A percentile compares a stretch with the other conserved stretches of the same genome.
Conservation (phyloP, 768 basidiomycete genomes). For the Russula abietina region DNA sequence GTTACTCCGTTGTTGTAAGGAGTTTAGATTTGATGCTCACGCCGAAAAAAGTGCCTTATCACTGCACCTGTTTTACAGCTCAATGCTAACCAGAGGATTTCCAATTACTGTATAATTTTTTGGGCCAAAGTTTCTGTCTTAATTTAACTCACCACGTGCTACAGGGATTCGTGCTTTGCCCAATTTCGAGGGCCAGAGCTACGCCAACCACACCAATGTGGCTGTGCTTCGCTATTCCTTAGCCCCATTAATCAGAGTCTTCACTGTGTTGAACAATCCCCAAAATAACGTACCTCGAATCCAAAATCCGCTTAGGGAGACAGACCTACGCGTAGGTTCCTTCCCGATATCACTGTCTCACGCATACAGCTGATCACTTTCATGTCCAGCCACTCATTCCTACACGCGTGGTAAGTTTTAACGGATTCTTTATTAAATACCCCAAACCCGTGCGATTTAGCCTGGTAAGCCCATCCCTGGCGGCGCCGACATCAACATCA, state of each 20-base stretch:
- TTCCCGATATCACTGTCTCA: neutral
- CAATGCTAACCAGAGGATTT: slow-evolving; percentile 24
- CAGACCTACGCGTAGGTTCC: slow-evolving; percentile 14
- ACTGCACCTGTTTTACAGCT: neutral
- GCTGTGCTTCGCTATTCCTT: slow-evolving; percentile 26
- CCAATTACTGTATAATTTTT: slow-evolving; percentile 10
- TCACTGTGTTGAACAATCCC: neutral
- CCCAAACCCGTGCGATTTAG: neutral
- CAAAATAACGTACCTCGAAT: neutral
- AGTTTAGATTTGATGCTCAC: neutral
- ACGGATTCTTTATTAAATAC: neutral
- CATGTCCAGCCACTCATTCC: neutral
- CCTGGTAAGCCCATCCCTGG: slow-evolving; percentile 7
- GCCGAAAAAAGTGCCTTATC: neutral
- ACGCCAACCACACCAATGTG: slow-evolving; percentile 11
- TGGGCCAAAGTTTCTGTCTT: neutral
- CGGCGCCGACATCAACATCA: slow-evolving; percentile 14
- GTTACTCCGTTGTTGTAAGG: slow-evolving; percentile 31
- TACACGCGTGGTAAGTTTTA: slow-evolving; percentile 12
- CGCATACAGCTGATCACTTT: slow-evolving; percentile 3
- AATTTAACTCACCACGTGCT: neutral
- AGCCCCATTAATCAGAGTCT: fast-evolving
- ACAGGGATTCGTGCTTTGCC: slow-evolving; percentile 20
- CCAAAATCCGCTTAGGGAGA: slow-evolving; percentile 4
- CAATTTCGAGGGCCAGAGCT: neutral